phyloP scores from a whole-genome alignment of 2,329 filamentous ascomycete species.

The Scopulariopsis brevicaulis region DNA sequence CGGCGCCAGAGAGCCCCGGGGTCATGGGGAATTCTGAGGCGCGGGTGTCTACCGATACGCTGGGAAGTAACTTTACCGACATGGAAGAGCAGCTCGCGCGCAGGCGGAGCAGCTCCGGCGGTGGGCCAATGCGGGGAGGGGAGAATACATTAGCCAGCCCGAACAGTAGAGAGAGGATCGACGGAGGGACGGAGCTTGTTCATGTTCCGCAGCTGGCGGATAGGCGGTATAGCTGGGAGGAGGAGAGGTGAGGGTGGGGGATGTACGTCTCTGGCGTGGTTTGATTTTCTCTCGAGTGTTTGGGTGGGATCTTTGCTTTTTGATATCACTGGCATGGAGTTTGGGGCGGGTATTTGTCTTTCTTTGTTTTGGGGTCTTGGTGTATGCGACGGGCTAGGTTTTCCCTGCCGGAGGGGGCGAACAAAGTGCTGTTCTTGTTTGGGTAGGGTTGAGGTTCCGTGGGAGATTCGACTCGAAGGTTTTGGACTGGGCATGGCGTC shows the following conservation, averaged over 20 bases:
- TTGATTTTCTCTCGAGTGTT: background rate
- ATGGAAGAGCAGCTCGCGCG: conserved; percentile 22
- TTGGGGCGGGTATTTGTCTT: background rate
- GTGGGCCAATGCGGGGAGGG: conserved; percentile 4
- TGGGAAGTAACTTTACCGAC: conserved; percentile 38
- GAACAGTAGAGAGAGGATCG: conserved; percentile 27
- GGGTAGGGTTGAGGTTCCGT: too few species aligned
- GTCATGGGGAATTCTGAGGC: conserved; percentile 7
- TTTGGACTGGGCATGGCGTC: too few species aligned
- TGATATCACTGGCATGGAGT: background rate
- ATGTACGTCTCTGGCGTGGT: background rate
- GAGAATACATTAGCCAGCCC: conserved; percentile 7
- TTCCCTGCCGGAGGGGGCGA: too few species aligned
- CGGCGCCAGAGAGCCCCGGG: background rate
- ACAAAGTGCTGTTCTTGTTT: too few species aligned
- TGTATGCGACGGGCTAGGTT: background rate
- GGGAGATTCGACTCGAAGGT: too few species aligned
- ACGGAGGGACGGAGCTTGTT: conserved; percentile 30
- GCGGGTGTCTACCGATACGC: conserved; percentile 22
- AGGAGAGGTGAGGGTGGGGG: conserved; percentile 11
- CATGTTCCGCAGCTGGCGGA: conserved; percentile 39
- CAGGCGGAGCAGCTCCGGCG: background rate
- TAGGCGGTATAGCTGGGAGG: conserved; percentile 40
- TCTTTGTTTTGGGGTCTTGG: background rate
- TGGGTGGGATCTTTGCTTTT: background rate